A percentile compares a stretch with the other conserved stretches of the same genome.
phyloP scores from a whole-genome alignment of 768 basidiomycete species.

The Pholiota microspora region DNA sequence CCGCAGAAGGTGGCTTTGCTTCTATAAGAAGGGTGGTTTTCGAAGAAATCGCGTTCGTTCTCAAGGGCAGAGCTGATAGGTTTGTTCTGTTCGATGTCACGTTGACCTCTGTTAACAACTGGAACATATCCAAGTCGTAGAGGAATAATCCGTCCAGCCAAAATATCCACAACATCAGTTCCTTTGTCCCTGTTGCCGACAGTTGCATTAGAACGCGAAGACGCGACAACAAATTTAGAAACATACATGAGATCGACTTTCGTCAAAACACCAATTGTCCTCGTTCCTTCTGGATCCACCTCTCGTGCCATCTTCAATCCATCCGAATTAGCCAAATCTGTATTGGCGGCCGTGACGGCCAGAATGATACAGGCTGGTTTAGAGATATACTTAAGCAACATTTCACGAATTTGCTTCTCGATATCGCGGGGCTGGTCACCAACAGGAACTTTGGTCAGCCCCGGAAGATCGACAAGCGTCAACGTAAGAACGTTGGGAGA shows the following conservation, averaged over 20 bases:
- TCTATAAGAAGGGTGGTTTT: constrained; percentile 90
- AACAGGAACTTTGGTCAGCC: constrained; percentile 92
- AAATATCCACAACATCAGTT: constrained; percentile 98
- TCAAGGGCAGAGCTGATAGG: constrained; percentile 85
- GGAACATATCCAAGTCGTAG: constrained; percentile 96
- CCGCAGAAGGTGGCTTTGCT: constrained; percentile 96
- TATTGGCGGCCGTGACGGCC: constrained; percentile 94
- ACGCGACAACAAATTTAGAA: not conserved
- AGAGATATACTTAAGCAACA: constrained; percentile 93
- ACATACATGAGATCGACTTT: constrained; percentile 97
- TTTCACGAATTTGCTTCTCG: constrained; percentile 95
- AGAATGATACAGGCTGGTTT: constrained; percentile 96
- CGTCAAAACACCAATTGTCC: constrained; percentile 97
- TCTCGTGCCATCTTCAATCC: constrained; percentile 95
- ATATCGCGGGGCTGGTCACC: constrained; percentile 97
- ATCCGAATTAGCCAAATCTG: constrained; percentile 98
- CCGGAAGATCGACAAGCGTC: constrained; percentile 96
- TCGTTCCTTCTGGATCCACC: constrained; percentile 93
- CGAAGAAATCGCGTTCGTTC: constrained; percentile 89
- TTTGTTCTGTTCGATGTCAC: constrained; percentile 91
- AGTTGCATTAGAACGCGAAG: not conserved
- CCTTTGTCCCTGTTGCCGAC: constrained; percentile 75
- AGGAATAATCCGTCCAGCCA: constrained; percentile 95
- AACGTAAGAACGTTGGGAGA: constrained; percentile 97
- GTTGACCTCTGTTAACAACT: constrained; percentile 97